These are phyloP conservation scores for Halophytophthora polymorphica DNA, from an alignment of 352 stramenopile genomes.

Conservation along the genomic window DNA sequence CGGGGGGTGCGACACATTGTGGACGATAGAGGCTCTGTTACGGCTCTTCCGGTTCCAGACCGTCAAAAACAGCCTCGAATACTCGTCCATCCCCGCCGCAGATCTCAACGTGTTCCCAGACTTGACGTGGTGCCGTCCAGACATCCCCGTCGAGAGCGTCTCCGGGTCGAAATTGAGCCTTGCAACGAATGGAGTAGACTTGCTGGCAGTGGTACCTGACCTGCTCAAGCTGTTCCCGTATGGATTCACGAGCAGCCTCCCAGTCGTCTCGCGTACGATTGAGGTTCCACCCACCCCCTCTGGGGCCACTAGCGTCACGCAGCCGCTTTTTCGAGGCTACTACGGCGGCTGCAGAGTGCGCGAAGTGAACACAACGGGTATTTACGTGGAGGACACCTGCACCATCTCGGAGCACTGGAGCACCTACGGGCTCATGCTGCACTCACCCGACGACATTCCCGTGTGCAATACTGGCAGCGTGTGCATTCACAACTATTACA, in stretches of 20 bases:
- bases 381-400: slow-evolving; percentile 2
- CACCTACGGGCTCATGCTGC: slow-evolving; percentile 3
- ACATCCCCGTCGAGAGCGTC: slow-evolving; percentile 1
- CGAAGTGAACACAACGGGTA: slow-evolving; percentile 2
- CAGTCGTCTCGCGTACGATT: not conserved
- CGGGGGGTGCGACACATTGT: not conserved
- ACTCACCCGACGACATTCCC: not conserved
- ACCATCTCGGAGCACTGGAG: not conserved
- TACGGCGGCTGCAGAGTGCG: slow-evolving; percentile 1
- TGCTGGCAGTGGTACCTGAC: not conserved
- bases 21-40: not conserved
- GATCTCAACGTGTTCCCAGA: slow-evolving; percentile 6
- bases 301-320: not conserved
- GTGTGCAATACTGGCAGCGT: slow-evolving; percentile 1
- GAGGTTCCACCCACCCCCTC: not conserved
- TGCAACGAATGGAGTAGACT: not conserved
- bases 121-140: slow-evolving; percentile 2
- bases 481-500: slow-evolving; percentile 5
- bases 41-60: slow-evolving; percentile 8
- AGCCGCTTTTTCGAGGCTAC: slow-evolving; percentile 1
- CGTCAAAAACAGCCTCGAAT: not conserved
- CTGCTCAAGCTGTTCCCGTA: slow-evolving; percentile 3
- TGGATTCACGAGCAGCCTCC: slow-evolving; percentile 1
- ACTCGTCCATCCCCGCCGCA: slow-evolving; percentile 6
- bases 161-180: not conserved